These are phyloP conservation scores for Termitomyces heimii DNA, from an alignment of 768 basidiomycete genomes.

Conservation along the genomic window DNA sequence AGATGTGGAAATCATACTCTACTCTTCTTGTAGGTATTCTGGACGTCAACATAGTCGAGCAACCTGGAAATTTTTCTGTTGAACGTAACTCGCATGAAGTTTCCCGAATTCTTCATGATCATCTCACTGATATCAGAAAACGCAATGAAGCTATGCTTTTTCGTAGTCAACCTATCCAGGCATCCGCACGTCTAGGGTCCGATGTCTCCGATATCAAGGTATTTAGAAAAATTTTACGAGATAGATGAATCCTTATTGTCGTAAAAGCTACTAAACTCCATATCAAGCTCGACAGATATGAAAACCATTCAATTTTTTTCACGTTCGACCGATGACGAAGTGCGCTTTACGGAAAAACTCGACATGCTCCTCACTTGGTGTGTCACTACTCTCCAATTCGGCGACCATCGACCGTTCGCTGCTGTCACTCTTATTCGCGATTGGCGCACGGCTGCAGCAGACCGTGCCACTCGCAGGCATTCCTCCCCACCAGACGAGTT, in stretches of 20 bases:
- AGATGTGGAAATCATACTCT: conserved; percentile 55
- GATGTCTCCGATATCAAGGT: conserved; percentile 53
- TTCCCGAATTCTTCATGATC: conserved; percentile 44
- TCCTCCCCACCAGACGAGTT: conserved; percentile 53
- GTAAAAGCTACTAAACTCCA: conserved; percentile 67
- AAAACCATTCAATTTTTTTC: conserved; percentile 53
- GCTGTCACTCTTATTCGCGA: conserved; percentile 62
- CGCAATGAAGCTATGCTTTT: conserved; percentile 83
- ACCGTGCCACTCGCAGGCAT: conserved; percentile 59
- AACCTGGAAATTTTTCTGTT: conserved; percentile 24
- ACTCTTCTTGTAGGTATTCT: conserved; percentile 42
- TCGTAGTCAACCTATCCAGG: conserved; percentile 55
- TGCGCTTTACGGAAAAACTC: conserved; percentile 59
- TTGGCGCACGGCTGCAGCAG: conserved; percentile 56
- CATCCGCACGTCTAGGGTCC: conserved; percentile 52
- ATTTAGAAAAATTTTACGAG: background rate
- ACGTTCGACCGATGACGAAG: conserved; percentile 30
- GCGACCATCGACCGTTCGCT: conserved; percentile 74
- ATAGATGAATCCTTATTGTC: conserved; percentile 1
- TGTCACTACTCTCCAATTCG: conserved; percentile 75
- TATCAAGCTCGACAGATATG: conserved; percentile 61
- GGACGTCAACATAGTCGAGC: conserved; percentile 29
- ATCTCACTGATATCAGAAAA: conserved; percentile 62
- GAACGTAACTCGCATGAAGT: conserved; percentile 37
- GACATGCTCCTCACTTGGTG: conserved; percentile 77